Evolutionary conservation across 2,329 filamentous ascomycete genomes (phyloP).

Genomic region (Didymella arachidicola): DNA sequence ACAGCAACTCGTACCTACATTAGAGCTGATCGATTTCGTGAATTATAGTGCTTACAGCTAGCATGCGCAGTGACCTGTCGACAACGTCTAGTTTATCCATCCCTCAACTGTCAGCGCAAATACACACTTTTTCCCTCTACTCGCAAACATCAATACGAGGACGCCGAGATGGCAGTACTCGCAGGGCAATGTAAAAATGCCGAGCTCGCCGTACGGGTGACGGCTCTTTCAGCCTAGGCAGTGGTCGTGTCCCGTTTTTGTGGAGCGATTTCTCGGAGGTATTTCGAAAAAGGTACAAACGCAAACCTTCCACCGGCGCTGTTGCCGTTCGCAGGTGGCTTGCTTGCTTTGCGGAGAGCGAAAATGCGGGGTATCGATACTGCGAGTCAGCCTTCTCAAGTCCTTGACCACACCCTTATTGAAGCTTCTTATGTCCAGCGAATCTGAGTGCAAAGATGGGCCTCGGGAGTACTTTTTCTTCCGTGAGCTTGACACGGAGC

Average conservation of each 20-base stretch:
- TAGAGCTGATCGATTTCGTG: neutral
- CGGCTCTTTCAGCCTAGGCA: constrained; percentile 11
- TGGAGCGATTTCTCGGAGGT: constrained; percentile 13
- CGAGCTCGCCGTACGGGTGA: constrained; percentile 11
- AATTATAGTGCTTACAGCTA: constrained; percentile 7
- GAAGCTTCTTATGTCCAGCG: neutral
- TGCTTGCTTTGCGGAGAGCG: constrained; percentile 14
- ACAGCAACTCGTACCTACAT: constrained; percentile 13
- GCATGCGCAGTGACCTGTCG: neutral
- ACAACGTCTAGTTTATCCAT: neutral
- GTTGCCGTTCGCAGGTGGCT: constrained; percentile 11
- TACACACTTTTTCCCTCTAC: neutral
- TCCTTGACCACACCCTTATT: constrained; percentile 10
- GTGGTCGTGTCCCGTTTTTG: constrained; percentile 3
- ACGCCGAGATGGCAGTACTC: constrained; percentile 8
- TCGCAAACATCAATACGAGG: constrained; percentile 1
- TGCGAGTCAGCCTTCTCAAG: constrained; percentile 12
- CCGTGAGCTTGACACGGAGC: neutral
- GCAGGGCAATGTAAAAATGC: constrained; percentile 17
- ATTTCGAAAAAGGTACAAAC: constrained; percentile 17
- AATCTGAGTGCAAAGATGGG: neutral
- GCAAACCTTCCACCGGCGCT: constrained; percentile 14
- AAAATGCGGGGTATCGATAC: constrained; percentile 23
- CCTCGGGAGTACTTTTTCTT: constrained; percentile 14
- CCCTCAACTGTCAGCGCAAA: neutral